Evolutionary conservation across 2,329 filamentous ascomycete genomes (phyloP).

Genomic region (Helminthosporium solani): DNA sequence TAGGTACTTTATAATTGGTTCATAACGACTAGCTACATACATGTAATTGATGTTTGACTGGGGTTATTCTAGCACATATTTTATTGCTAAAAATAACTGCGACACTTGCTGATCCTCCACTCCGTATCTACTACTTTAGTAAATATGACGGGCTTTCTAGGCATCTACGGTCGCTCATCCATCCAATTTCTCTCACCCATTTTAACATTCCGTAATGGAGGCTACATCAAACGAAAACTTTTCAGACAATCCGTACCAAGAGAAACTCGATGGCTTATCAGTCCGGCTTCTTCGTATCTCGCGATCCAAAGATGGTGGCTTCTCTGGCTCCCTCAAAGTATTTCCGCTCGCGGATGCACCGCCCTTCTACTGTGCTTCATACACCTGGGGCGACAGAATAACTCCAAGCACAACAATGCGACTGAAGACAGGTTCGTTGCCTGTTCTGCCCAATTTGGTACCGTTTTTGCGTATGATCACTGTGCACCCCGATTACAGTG

Average conservation of each 20-base stretch:
- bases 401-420: conserved; percentile 12
- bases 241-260: background rate
- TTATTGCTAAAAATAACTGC: no score
- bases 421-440: conserved; percentile 17
- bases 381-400: conserved; percentile 28
- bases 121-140: no score
- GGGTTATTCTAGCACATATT: no score
- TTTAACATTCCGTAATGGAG: conserved; percentile 3
- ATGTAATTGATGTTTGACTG: no score
- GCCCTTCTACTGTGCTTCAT: conserved; percentile 31
- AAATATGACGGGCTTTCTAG: no score
- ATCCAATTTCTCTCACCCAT: background rate
- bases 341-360: conserved; percentile 27
- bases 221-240: background rate
- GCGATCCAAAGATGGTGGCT: conserved; percentile 8
- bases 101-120: no score
- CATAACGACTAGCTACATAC: no score
- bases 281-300: conserved; percentile 29
- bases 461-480: conserved; percentile 28
- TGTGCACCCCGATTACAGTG: conserved; percentile 20
- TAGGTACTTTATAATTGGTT: no score
- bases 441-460: conserved; percentile 20
- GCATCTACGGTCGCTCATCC: no score
- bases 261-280: conserved; percentile 12
- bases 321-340: conserved; percentile 20